Percentiles rank a stretch among this genome's conserved stretches.
phyloP scores from a whole-genome alignment of 495 filamentous ascomycete species.

The Cercophora scortea region DNA sequence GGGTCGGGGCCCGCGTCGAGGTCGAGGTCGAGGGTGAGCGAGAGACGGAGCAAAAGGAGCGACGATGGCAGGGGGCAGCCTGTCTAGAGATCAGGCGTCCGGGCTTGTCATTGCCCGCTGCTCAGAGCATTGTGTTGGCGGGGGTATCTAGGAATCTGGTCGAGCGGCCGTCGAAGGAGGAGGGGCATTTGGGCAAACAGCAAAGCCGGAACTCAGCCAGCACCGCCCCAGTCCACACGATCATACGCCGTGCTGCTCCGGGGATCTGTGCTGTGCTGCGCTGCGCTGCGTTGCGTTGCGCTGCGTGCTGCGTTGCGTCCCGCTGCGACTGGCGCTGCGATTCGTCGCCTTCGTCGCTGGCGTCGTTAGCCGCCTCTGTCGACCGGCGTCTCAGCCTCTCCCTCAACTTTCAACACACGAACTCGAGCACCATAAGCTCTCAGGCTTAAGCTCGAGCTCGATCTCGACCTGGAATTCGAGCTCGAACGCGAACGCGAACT shows the following conservation, averaged over 20 bases:
- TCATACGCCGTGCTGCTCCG: conserved; percentile 2
- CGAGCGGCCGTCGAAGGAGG: conserved; percentile 3
- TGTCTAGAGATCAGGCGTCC: conserved; percentile 3
- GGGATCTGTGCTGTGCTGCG: not conserved
- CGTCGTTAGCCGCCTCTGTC: too few species aligned
- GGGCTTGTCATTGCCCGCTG: conserved; percentile 28
- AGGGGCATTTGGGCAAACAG: not conserved
- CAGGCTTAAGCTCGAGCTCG: not conserved
- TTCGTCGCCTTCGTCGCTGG: too few species aligned
- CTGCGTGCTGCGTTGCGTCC: not conserved
- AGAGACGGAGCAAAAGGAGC: conserved; percentile 6
- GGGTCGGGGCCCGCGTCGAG: not conserved
- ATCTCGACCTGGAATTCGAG: not conserved
- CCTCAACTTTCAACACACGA: too few species aligned
- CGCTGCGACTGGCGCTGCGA: too few species aligned
- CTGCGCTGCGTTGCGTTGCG: too few species aligned
- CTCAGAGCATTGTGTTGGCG: conserved; percentile 28
- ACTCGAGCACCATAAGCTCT: too few species aligned
- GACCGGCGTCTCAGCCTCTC: too few species aligned
- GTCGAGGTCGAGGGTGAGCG: too few species aligned
- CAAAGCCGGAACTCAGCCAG: conserved; percentile 10
- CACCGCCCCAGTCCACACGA: conserved; percentile 8
- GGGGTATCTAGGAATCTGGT: not conserved
- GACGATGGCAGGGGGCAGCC: conserved; percentile 1
- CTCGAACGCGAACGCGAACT: not conserved